These are phyloP conservation scores for Clitopilus hobsonii DNA, from an alignment of 768 basidiomycete species.

Conservation along the genomic window DNA sequence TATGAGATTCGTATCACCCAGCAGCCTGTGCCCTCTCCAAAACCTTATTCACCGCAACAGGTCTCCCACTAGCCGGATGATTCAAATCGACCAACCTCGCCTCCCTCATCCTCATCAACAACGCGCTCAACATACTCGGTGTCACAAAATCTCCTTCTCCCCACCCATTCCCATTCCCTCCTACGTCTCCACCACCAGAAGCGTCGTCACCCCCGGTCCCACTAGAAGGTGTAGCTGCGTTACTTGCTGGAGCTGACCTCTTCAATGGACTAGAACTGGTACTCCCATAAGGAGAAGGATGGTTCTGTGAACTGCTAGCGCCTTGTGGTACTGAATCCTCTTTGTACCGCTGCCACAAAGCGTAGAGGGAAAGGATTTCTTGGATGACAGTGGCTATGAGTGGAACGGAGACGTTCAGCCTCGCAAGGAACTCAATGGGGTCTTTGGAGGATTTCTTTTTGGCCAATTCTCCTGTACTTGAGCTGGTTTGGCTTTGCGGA, in stretches of 20 bases:
- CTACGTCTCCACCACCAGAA: slow-evolving; percentile 28
- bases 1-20: too few species aligned
- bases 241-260: slow-evolving; percentile 17
- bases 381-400: slow-evolving; percentile 82
- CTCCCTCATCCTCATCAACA: slow-evolving; percentile 69
- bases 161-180: slow-evolving; percentile 15
- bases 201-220: slow-evolving; percentile 11
- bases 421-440: slow-evolving; percentile 77
- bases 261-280: slow-evolving; percentile 20
- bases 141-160: slow-evolving; percentile 40
- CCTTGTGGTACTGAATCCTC: slow-evolving; percentile 49
- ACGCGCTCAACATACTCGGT: slow-evolving; percentile 48
- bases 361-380: slow-evolving; percentile 87
- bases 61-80: slow-evolving; percentile 42
- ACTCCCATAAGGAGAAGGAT: slow-evolving; percentile 21
- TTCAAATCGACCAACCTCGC: slow-evolving; percentile 52
- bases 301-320: slow-evolving; percentile 14
- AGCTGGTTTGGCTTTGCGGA: slow-evolving; percentile 2
- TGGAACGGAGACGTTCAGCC: slow-evolving; percentile 79
- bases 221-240: slow-evolving; percentile 11
- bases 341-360: slow-evolving; percentile 82
- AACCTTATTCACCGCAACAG: slow-evolving; percentile 64
- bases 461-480: slow-evolving; percentile 18
- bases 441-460: slow-evolving; percentile 48
- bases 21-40: slow-evolving; percentile 68